A percentile compares a stretch with the other conserved stretches of the same genome.
Evolutionary conservation across 805 yeast genomes (phyloP).

Genomic region (Spencermartinsiella europaea): DNA sequence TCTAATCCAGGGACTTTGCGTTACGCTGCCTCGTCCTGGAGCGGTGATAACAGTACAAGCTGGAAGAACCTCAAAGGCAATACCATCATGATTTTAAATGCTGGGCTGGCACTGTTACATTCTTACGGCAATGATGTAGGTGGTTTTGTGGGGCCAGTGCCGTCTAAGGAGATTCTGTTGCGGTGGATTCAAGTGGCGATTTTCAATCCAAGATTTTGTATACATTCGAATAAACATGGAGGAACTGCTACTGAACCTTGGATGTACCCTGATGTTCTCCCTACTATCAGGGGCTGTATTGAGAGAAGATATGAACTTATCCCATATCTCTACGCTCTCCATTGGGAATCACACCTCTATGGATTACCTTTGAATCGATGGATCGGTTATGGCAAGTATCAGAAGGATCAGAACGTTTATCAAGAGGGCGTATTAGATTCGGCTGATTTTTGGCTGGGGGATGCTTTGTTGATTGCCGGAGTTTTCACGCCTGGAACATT

Average conservation of each 20-base stretch:
- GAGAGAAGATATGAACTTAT: conserved; percentile 7
- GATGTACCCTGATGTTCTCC: conserved; percentile 7
- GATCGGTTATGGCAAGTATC: conserved; percentile 4
- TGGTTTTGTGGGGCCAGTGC: conserved; percentile 4
- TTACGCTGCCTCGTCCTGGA: conserved; percentile 9
- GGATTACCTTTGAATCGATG: too few relatives aligned
- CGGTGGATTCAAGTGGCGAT: conserved; percentile 9
- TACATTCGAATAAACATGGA: conserved; percentile 5
- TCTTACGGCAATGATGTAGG: conserved; percentile 7
- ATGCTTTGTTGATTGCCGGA: conserved; percentile 5
- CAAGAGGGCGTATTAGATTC: conserved; percentile 1
- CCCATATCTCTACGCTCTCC: conserved; percentile 9
- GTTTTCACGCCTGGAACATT: not conserved
- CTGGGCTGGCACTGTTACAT: conserved; percentile 5
- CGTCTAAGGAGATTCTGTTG: conserved; percentile 5
- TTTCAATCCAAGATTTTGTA: conserved; percentile 8
- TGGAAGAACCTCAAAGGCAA: conserved; percentile 9
- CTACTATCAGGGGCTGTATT: conserved; percentile 3
- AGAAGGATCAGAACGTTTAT: conserved; percentile 2
- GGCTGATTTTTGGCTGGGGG: conserved; percentile 11
- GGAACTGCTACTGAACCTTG: conserved; percentile 5
- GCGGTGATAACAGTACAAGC: conserved; percentile 13
- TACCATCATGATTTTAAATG: conserved; percentile 9
- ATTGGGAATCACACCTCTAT: conserved; percentile 11
- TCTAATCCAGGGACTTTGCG: conserved; percentile 7